Evolutionary conservation across 2,329 filamentous ascomycete genomes (phyloP), one percentile per base, ranked within the genome.

Genomic region (Septoria petroselini): DNA sequence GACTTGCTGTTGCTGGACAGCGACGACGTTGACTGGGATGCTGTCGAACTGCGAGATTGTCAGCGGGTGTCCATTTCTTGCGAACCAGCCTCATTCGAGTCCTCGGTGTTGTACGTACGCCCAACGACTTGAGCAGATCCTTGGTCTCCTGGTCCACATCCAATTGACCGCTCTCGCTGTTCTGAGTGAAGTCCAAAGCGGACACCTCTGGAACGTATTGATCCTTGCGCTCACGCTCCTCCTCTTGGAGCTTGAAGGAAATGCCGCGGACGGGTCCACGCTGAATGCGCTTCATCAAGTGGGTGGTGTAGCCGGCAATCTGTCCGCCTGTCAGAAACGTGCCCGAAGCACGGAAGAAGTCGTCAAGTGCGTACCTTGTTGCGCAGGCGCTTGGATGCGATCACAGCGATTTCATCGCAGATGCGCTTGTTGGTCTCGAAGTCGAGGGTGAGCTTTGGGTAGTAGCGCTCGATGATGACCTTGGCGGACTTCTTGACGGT

Each of bases 341-440:
- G 9, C 7, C 19, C 11, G 3, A n/a, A n/a, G n/a, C n/a, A 14
- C 23, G n/a, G 17, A 6, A 6, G 29, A 3, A 9, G 7, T 46
- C 2, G 15, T 12, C 4, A 14, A 23, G 34, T 30, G 52, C 72
- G 56, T 65, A 94, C 88, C 89, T 98, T 98, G 86, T 98, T 98
- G 80, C 93, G 86, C 70, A 98, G 86, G 73, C 94, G 86, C 88
- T 98, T 98, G 69, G 87, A 94, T 67, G 93, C 89, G 73, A 98
- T 98, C 77, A 98, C 95, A 72, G 93, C 93, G 69, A 98, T 93
- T 80, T 98, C 93, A 90, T 97, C 93, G 81, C 93, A 97, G 71
- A 97, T 94, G 70, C 90, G 83, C 88, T 96, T 96, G 87, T 96
- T 96, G 84, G 88, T 95, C 86, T 98, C 93, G 81, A 98, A 98